These are phyloP conservation scores for Scheffersomyces insectosa DNA, from an alignment of 1,139 yeast genomes.

Conservation along the genomic window DNA sequence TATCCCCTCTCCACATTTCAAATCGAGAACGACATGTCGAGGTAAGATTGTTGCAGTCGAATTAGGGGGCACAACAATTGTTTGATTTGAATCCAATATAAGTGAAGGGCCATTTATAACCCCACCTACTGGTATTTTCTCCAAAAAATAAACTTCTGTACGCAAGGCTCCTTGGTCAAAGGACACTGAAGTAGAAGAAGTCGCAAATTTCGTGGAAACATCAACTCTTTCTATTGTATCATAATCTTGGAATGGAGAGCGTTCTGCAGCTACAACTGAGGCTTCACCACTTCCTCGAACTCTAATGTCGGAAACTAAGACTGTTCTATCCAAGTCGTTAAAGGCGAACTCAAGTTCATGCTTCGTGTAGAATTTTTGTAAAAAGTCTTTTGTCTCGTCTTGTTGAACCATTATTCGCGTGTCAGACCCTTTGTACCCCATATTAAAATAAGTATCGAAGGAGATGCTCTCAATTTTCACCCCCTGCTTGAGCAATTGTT, in stretches of 20 bases:
- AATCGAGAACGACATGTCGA: conserved; percentile 24
- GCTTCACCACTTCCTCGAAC: conserved; percentile 58
- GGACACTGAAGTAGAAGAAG: conserved; percentile 19
- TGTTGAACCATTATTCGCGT: conserved; percentile 19
- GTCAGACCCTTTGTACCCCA: conserved; percentile 25
- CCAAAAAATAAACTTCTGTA: conserved; percentile 15
- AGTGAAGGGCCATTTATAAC: conserved; percentile 22
- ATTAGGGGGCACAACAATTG: conserved; percentile 19
- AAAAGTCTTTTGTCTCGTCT: conserved; percentile 23
- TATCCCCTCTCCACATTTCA: conserved; percentile 10
- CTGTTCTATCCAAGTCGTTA: conserved; percentile 50
- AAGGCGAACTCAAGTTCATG: conserved; percentile 76
- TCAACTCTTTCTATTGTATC: conserved; percentile 8
- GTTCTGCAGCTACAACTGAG: conserved; percentile 18
- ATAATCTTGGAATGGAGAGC: conserved; percentile 38
- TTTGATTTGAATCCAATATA: conserved; percentile 22
- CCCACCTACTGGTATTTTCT: conserved; percentile 16
- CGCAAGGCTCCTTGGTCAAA: conserved; percentile 19
- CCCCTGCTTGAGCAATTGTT: conserved; percentile 17
- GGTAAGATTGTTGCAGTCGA: conserved; percentile 18
- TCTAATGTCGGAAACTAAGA: conserved; percentile 18
- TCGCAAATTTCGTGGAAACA: conserved; percentile 10
- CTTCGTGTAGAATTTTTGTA: conserved; percentile 41
- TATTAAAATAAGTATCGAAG: conserved; percentile 15
- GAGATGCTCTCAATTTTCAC: conserved; percentile 13